Evolutionary conservation across 2,329 filamentous ascomycete species (phyloP).

Genomic region (Cladosporium sp.): DNA sequence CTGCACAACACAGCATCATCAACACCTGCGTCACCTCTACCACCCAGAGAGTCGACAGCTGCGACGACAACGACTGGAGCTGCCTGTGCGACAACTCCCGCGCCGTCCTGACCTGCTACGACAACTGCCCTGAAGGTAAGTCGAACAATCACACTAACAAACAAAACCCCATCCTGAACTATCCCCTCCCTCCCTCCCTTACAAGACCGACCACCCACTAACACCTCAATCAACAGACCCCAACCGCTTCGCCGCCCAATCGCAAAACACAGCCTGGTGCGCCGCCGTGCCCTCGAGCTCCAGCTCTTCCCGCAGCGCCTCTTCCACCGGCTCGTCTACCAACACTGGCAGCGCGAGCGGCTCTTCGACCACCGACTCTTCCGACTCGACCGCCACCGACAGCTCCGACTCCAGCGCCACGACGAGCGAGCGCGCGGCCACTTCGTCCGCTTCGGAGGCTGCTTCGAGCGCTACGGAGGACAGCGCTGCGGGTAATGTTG

Average conservation of each 20-base stretch:
- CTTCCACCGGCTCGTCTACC: neutral
- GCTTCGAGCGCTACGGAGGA: conserved; percentile 11
- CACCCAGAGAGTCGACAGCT: conserved; percentile 40
- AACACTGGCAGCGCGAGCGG: neutral
- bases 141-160: neutral
- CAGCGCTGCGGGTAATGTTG: conserved; percentile 11
- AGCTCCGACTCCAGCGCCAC: neutral
- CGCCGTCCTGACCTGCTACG: conserved; percentile 49
- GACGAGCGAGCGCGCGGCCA: neutral
- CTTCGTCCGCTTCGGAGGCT: conserved; percentile 10
- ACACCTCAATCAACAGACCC: conserved; percentile 30
- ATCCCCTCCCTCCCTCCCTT: neutral
- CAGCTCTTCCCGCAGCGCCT: conserved; percentile 1
- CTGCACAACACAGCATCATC: conserved; percentile 42
- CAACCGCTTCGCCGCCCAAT: conserved; percentile 31
- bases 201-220: neutral
- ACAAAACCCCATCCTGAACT: conserved; percentile 18
- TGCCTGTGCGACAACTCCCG: conserved; percentile 57
- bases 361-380: conserved; percentile 7
- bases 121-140: conserved; percentile 51
- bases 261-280: conserved; percentile 33
- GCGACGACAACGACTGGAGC: conserved; percentile 47
- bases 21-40: conserved; percentile 44
- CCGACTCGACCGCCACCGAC: conserved; percentile 6
- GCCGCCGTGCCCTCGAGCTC: conserved; percentile 31